Evolutionary conservation across 2,329 filamentous ascomycete species (phyloP).

Genomic region (Leptographium galeiforme): DNA sequence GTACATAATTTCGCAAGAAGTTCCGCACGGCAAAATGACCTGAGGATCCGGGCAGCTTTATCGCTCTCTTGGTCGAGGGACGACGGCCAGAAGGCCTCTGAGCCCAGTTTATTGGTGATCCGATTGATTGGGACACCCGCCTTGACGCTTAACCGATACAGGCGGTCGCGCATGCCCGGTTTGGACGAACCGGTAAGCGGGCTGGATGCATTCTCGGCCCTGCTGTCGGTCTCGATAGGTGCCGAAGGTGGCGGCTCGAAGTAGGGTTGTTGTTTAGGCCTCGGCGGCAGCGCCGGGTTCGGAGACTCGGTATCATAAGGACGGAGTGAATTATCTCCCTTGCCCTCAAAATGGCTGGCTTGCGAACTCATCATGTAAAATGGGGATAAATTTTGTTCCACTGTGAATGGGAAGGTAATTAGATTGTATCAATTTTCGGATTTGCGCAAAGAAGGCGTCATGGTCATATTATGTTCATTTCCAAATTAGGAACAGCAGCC

Average conservation of each 20-base stretch:
- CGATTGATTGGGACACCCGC: constrained; percentile 52
- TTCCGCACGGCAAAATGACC: constrained; percentile 70
- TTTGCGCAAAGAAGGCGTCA: no score
- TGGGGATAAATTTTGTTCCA: no score
- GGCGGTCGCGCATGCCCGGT: constrained; percentile 11
- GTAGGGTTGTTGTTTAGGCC: background rate
- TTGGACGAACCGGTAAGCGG: background rate
- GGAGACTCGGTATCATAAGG: background rate
- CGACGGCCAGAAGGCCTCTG: constrained; percentile 63
- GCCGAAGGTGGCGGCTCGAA: constrained; percentile 5
- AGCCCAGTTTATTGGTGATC: constrained; percentile 54
- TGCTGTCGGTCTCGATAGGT: background rate
- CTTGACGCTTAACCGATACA: constrained; percentile 15
- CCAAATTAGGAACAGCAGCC: no score
- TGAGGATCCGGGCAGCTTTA: constrained; percentile 61
- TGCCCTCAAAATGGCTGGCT: no score
- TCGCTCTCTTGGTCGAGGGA: constrained; percentile 62
- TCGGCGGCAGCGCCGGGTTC: background rate
- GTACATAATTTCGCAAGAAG: constrained; percentile 23
- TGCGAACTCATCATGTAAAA: no score
- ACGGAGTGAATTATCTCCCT: no score
- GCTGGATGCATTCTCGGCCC: background rate
- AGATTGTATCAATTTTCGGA: no score
- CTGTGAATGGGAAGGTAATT: no score
- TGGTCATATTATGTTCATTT: no score